A percentile compares a stretch with the other conserved stretches of the same genome.
Conservation (phyloP, 176 grass and related monocot species). For the Musa troglodytarum region DNA sequence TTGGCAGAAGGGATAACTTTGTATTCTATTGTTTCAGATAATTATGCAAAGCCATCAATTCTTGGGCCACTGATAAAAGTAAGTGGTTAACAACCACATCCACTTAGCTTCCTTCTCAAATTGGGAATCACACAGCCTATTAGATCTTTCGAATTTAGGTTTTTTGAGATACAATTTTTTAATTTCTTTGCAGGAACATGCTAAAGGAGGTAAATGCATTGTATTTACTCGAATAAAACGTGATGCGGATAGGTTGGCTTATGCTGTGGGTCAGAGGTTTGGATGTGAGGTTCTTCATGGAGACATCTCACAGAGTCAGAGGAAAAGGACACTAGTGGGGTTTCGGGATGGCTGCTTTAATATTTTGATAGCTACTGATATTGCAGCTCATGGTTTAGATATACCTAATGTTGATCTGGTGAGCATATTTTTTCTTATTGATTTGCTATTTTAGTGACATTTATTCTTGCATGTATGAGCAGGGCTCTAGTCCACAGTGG, state of each 20-base stretch:
- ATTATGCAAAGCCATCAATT: constrained; percentile 64
- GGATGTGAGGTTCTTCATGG: constrained; percentile 72
- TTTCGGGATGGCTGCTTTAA: constrained; percentile 82
- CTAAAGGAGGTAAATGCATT: constrained; percentile 90
- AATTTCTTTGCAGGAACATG: constrained; percentile 56
- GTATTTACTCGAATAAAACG: constrained; percentile 94
- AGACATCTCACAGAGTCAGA: constrained; percentile 89
- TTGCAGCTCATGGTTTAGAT: constrained; percentile 84
- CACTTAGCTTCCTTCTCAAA: not conserved
- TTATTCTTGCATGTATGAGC: not conserved
- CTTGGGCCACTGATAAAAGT: constrained; percentile 82
- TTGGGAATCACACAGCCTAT: not conserved
- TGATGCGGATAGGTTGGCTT: constrained; percentile 78
- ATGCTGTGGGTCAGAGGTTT: constrained; percentile 70
- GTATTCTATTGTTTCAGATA: constrained; percentile 72
- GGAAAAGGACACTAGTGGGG: constrained; percentile 68
- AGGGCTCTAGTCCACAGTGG: too few species aligned
- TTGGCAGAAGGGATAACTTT: constrained; percentile 87
- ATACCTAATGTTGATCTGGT: constrained; percentile 97
- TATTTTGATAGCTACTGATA: constrained; percentile 78
- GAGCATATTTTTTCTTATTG: constrained; percentile 17
- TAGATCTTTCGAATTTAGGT: not conserved
- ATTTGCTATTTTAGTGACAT: constrained; percentile 4
- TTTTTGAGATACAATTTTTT: not conserved
- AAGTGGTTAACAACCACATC: constrained; percentile 12